Conservation (phyloP, 1,284 basidiomycete species). For the Trichosporon faecale region DNA sequence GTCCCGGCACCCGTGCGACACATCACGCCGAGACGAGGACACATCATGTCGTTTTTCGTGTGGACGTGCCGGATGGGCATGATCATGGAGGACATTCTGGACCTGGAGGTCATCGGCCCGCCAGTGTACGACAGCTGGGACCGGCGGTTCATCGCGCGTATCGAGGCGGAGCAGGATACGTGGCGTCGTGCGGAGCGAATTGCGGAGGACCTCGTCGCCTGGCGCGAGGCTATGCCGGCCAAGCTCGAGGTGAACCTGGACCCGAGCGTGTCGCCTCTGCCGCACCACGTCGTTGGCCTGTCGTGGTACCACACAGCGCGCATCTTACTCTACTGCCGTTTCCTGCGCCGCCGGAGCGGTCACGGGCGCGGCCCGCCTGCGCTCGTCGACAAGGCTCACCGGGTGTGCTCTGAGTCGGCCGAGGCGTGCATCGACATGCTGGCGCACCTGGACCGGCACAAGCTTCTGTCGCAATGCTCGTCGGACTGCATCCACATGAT, state of each 20-base stretch:
- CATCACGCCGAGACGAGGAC: constrained; percentile 31
- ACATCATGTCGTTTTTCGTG: constrained; percentile 43
- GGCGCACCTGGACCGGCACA: constrained; percentile 35
- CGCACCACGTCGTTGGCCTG: constrained; percentile 43
- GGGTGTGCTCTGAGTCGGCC: constrained; percentile 40
- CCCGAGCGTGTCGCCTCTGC: constrained; percentile 30
- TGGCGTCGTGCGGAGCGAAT: constrained; percentile 26
- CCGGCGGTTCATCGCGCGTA: constrained; percentile 13
- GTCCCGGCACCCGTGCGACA: constrained; percentile 29
- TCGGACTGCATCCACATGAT: constrained; percentile 47
- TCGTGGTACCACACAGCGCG: constrained; percentile 44
- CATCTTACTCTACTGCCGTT: constrained; percentile 44
- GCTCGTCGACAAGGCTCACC: constrained; percentile 25
- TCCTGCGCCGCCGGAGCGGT: constrained; percentile 29
- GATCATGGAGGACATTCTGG: constrained; percentile 46
- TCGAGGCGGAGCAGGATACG: constrained; percentile 15
- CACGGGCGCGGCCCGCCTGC: constrained; percentile 15
- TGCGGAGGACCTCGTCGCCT: constrained; percentile 32
- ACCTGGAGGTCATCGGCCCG: constrained; percentile 37
- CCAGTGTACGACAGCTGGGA: constrained; percentile 21
- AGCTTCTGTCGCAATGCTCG: constrained; percentile 39
- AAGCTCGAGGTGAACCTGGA: constrained; percentile 31
- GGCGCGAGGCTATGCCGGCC: constrained; percentile 32
- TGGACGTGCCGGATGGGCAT: constrained; percentile 44
- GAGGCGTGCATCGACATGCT: constrained; percentile 41